Percentiles rank a stretch among this genome's conserved stretches.
phyloP scores from a whole-genome alignment of 495 filamentous ascomycete genomes.

The Peziza echinospora region DNA sequence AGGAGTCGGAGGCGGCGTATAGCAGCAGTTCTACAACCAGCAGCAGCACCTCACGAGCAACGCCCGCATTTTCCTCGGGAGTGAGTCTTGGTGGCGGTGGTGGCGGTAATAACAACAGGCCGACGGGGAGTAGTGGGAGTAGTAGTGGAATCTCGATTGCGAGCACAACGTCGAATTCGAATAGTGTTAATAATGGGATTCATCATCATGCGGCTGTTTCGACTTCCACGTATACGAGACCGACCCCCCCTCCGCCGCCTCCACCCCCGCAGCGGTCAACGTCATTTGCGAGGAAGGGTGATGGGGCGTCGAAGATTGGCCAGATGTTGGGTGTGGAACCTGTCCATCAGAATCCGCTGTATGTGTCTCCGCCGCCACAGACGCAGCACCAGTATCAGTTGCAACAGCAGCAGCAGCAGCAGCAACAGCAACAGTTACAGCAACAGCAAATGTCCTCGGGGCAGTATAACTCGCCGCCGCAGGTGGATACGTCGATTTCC shows the following conservation, averaged over 20 bases:
- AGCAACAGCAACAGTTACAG: constrained; percentile 17
- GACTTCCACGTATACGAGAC: constrained; percentile 34
- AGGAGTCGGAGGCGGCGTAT: constrained; percentile 17
- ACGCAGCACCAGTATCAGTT: not conserved
- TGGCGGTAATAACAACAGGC: constrained; percentile 12
- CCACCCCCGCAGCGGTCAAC: not conserved
- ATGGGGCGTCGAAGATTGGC: constrained; percentile 7
- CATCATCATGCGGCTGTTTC: too few species aligned
- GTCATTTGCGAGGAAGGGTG: too few species aligned
- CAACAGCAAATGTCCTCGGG: constrained; percentile 2
- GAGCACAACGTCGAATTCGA: constrained; percentile 60
- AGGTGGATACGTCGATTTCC: constrained; percentile 9
- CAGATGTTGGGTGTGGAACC: constrained; percentile 14
- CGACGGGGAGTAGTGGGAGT: constrained; percentile 24
- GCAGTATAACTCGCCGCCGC: constrained; percentile 14
- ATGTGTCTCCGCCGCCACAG: too few species aligned
- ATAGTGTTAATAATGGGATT: too few species aligned
- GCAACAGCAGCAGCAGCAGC: constrained; percentile 5
- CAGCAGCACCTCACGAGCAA: not conserved
- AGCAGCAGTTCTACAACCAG: constrained; percentile 11
- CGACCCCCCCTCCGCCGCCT: constrained; percentile 4
- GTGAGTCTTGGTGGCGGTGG: not conserved
- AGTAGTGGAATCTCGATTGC: constrained; percentile 45
- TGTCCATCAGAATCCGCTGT: not conserved
- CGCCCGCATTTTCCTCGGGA: constrained; percentile 26